Percentiles rank a stretch among this genome's conserved stretches.
These are phyloP conservation scores for Musa acuminata DNA, from an alignment of 176 grass and related monocot genomes.

Conservation along the genomic window DNA sequence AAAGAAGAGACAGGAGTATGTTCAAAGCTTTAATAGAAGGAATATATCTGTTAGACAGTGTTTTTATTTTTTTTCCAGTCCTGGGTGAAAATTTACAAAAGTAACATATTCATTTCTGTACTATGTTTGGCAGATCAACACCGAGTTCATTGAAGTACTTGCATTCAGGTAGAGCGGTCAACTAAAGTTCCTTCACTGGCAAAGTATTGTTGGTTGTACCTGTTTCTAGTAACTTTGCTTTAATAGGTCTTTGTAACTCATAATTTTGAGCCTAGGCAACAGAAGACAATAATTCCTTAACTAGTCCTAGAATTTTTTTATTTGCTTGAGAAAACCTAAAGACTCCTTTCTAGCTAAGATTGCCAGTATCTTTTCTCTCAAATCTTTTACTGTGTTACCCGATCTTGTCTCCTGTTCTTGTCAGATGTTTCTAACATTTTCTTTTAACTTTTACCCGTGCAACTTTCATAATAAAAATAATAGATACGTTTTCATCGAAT, in stretches of 20 bases:
- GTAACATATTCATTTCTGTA: slow-evolving; percentile 2
- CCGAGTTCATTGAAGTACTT: slow-evolving; percentile 89
- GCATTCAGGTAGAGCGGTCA: slow-evolving; percentile 57
- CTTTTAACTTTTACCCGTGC: background rate
- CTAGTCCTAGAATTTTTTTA: background rate
- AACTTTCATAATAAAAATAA: background rate
- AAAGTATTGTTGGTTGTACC: background rate
- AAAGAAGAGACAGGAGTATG: slow-evolving; percentile 99
- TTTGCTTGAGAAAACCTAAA: background rate
- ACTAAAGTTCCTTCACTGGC: background rate
- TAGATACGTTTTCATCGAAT: background rate
- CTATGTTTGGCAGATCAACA: slow-evolving; percentile 56
- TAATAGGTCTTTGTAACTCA: background rate
- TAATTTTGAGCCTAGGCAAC: too few species aligned
- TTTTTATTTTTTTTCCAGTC: slow-evolving; percentile 2
- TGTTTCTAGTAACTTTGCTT: background rate
- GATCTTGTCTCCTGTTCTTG: background rate
- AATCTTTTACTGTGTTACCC: background rate
- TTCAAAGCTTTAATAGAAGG: slow-evolving; percentile 12
- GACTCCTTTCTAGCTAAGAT: background rate
- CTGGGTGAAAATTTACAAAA: background rate
- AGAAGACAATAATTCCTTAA: background rate
- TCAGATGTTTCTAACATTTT: background rate
- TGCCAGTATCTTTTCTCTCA: background rate
- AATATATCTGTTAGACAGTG: slow-evolving; percentile 6